Percentiles rank a stretch among this genome's conserved stretches.
These are phyloP conservation scores for Vanrija pseudolonga DNA, from an alignment of 1,284 basidiomycete genomes.

Conservation along the genomic window DNA sequence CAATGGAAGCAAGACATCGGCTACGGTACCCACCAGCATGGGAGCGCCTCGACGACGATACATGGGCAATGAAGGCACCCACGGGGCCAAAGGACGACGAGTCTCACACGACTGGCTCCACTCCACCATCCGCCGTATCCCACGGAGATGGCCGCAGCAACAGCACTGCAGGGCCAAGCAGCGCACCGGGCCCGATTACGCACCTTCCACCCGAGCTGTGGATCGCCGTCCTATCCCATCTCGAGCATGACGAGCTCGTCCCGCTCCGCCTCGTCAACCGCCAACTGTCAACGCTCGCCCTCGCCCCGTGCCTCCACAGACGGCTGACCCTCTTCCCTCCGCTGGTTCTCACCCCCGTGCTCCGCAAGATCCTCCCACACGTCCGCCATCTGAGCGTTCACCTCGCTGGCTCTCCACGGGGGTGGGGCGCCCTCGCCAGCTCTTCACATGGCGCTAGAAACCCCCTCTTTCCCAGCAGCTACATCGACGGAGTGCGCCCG, in stretches of 20 bases:
- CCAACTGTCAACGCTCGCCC: constrained; percentile 12
- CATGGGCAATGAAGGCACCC: too few relatives aligned
- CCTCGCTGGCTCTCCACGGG: constrained; percentile 17
- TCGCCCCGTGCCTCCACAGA: constrained; percentile 25
- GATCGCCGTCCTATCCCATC: constrained; percentile 23
- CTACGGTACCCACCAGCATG: too few relatives aligned
- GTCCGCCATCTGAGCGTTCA: constrained; percentile 26
- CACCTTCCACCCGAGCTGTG: constrained; percentile 31
- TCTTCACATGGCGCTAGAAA: too few relatives aligned
- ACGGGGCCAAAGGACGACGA: too few relatives aligned
- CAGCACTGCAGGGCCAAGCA: background rate
- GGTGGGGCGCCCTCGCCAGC: background rate
- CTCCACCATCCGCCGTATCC: too few relatives aligned
- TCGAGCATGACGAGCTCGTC: constrained; percentile 25
- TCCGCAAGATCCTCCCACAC: constrained; percentile 19
- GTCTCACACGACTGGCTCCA: too few relatives aligned
- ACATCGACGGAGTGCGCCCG: background rate
- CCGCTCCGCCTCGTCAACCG: constrained; percentile 14
- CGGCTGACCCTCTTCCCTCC: constrained; percentile 19
- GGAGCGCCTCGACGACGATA: too few relatives aligned
- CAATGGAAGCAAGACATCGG: too few relatives aligned
- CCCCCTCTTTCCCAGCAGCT: too few relatives aligned
- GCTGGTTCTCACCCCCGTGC: constrained; percentile 14
- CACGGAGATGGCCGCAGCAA: background rate
- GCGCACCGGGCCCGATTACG: constrained; percentile 8